Evolutionary conservation across 768 basidiomycete genomes (phyloP), one percentile per base, ranked within the genome.

Genomic region (Neoboletus subvelutipes): DNA sequence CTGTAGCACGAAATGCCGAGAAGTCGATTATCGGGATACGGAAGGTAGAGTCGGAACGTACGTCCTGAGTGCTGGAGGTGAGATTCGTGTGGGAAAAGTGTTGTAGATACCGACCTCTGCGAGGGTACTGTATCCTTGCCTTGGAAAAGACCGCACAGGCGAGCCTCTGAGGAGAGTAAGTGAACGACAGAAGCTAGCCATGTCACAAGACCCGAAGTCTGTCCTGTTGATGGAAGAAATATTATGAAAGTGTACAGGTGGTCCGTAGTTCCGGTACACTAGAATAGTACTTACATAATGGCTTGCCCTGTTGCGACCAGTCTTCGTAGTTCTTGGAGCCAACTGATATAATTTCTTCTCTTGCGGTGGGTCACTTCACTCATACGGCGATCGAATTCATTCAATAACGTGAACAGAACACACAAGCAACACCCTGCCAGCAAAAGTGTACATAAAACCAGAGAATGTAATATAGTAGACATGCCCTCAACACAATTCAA

Each of bases 11-110:
- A 67, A 87, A 92, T 54, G 81, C 84, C 62, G 82, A 77, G 62
- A 94, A 92, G 75, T 92, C 84, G 63, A 94, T 83, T 29, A 92
- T 75, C 28, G 92, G 92, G 52, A 93, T 91, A 34, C 74, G 75
- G 66, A 88, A 86, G 6, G 73, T 73, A 37, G 68, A 63, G 41
- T 76, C 73, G 18, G 74, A 71, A 24, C 68, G 72, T 36, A 68
- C 69, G 20, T 71, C 73, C 74, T 80, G 62, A 28, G 24, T 12
- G 42, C 3, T 10, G 42, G 31, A n/a, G 20, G 37, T 61, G 52
- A 67, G 50, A 42, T 45, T 58, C 26, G 18, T 52, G 49, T 10
- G 24, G 26, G 18, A 51, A n/a, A 20, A 15, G 17, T 1, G 17
- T 24, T 26, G 5, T 24, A 43, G 31, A 34, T 11, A 29, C 58